These are phyloP conservation scores for Fusarium robinianum DNA, from an alignment of 2,329 filamentous ascomycete species.

Conservation along the genomic window DNA sequence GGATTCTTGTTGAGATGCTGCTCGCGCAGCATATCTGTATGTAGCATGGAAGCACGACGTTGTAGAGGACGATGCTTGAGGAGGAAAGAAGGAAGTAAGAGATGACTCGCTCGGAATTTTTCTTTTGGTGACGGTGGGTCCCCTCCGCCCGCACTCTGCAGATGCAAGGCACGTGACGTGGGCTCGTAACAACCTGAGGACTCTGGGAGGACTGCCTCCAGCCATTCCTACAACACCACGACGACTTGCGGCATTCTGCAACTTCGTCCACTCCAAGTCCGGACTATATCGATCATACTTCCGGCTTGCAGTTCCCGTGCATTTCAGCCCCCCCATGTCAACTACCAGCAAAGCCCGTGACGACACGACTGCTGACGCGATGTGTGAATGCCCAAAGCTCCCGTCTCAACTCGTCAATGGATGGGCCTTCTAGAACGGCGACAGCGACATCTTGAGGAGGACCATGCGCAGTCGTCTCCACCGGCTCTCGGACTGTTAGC, in stretches of 20 bases:
- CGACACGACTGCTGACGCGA: no score
- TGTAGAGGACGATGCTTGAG: slow-evolving; percentile 27
- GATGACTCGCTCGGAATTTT: not conserved
- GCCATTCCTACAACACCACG: not conserved
- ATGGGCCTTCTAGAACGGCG: slow-evolving; percentile 38
- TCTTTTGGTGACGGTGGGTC: no score
- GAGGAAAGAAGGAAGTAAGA: slow-evolving; percentile 12
- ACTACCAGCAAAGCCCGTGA: not conserved
- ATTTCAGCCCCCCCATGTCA: not conserved
- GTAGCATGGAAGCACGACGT: slow-evolving; percentile 31
- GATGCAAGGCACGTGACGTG: no score
- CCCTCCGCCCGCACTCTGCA: no score
- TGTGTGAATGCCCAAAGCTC: not conserved
- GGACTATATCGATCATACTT: not conserved
- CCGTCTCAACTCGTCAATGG: slow-evolving; percentile 11
- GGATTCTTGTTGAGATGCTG: not conserved
- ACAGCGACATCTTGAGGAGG: slow-evolving; percentile 26
- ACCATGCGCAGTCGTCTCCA: slow-evolving; percentile 21
- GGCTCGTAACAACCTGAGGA: slow-evolving; percentile 3
- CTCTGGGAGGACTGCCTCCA: no score
- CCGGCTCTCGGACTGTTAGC: slow-evolving; percentile 1
- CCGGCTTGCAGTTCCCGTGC: not conserved
- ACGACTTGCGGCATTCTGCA: no score
- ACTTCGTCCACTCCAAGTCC: not conserved
- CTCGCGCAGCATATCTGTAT: slow-evolving; percentile 17